Base-by-base conservation (phyloP, 768 basidiomycete species). In the Phylloporus arenicola region DNA sequence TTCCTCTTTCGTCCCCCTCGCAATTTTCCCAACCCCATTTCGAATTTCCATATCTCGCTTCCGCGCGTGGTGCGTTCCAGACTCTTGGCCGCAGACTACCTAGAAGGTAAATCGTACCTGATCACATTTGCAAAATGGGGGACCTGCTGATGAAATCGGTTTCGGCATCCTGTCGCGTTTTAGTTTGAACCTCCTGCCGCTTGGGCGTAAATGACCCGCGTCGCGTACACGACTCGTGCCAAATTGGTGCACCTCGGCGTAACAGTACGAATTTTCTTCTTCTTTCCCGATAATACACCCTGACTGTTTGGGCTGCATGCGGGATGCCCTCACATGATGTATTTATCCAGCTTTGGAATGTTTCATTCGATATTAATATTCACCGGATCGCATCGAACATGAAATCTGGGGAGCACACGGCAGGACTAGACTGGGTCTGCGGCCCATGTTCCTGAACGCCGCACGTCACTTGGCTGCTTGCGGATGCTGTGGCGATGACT, bases 71-170 rank as follows among this genome's bases (percentile, higher is more conserved):
- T 30, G 11, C 41, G 29, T 53, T 60, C 61, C 56, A 83, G 81
- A 47, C 68, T 83, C 30, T 57, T 82, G 48, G 82, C 81, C 27
- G 83, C 83, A 40, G 83, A 84, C 57, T 84, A 84, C 62, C 76
- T 81, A 59, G 82, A 84, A 68, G 72, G 83, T 82, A 59, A 62
- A 56, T 59, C 53, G 41, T 19, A 16, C 47, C 35, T 27, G 10
- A 19, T 20, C 17, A 31, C 35, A 50, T 64, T 57, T 58, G 41
- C 47, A 50, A 61, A 61, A 64, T 53, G 29, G 33, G 19, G 20
- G 24, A 9, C 42, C 12, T 47, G 38, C 56, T 64, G 49, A 60
- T 50, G 43, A 45, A 50, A 29, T 40, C 34, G 22, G n/a, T 44
- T 19, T 56, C 10, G 29, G 27, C 29, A 17, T 20, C 27, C 47